phyloP scores from a whole-genome alignment of 2,329 filamentous ascomycete species.

The Aschersonia sp. region DNA sequence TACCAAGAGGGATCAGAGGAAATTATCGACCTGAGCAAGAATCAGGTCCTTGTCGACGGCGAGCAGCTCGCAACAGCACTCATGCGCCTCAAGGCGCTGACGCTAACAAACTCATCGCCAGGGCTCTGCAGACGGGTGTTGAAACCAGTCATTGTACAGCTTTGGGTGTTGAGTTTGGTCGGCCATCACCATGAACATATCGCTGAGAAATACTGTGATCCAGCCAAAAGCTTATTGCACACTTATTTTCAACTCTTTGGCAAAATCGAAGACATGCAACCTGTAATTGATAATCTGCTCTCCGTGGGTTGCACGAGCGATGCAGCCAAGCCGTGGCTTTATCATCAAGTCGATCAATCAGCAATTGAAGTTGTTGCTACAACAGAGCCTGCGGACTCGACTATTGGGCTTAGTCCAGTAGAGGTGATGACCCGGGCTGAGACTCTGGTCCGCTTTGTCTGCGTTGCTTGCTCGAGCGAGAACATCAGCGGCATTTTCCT shows the following conservation, averaged over 20 bases:
- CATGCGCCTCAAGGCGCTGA: slow-evolving; percentile 37
- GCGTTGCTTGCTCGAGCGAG: slow-evolving; percentile 33
- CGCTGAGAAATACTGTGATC: slow-evolving; percentile 25
- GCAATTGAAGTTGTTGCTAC: slow-evolving; percentile 35
- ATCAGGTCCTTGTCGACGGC: slow-evolving; percentile 29
- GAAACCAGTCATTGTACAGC: slow-evolving; percentile 39
- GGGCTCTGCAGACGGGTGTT: slow-evolving; percentile 49
- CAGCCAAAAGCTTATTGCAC: slow-evolving; percentile 35
- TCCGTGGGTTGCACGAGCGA: slow-evolving; percentile 31
- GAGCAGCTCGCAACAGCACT: slow-evolving; percentile 35
- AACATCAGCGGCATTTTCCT: slow-evolving; percentile 49
- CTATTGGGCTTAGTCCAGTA: slow-evolving; percentile 20
- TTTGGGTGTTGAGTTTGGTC: slow-evolving; percentile 50
- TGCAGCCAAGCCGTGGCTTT: slow-evolving; percentile 33
- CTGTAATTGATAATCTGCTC: slow-evolving; percentile 38
- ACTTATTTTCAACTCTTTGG: slow-evolving; percentile 44
- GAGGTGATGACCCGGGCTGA: slow-evolving; percentile 32
- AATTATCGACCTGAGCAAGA: slow-evolving; percentile 29
- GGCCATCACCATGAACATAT: slow-evolving; percentile 15
- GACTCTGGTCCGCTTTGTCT: slow-evolving; percentile 34
- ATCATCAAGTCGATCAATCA: slow-evolving; percentile 26
- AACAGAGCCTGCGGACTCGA: not conserved
- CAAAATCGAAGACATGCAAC: slow-evolving; percentile 30
- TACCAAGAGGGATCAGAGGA: slow-evolving; percentile 13
- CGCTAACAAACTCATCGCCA: slow-evolving; percentile 51